A percentile compares a stretch with the other conserved stretches of the same genome.
Evolutionary conservation across 305 asterid genomes (phyloP).

Genomic region (Fraxinus nigra): DNA sequence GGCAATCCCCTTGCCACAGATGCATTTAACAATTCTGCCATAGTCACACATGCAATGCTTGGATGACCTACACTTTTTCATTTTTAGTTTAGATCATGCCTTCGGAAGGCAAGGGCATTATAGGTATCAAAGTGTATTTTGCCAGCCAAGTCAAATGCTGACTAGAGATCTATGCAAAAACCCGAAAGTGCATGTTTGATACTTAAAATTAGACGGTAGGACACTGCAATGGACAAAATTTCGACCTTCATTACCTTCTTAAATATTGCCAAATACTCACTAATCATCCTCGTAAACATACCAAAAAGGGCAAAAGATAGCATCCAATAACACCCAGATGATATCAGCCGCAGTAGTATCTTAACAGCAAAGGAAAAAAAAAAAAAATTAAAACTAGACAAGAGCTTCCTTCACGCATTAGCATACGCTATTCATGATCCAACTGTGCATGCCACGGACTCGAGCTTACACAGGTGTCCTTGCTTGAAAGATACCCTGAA

Average conservation of each 20-base stretch:
- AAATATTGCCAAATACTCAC: background rate
- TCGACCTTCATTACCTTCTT: background rate
- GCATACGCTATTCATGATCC: slow-evolving; percentile 17
- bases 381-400: slow-evolving; percentile 21
- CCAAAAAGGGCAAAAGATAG: background rate
- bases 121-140: background rate
- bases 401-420: slow-evolving; percentile 18
- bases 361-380: slow-evolving; percentile 18
- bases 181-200: background rate
- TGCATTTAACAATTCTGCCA: no score
- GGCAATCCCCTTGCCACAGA: no score
- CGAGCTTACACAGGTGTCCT: slow-evolving; percentile 10
- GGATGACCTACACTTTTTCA: background rate
- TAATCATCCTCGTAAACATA: background rate
- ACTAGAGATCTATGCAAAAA: background rate
- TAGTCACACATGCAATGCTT: background rate
- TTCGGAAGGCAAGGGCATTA: background rate
- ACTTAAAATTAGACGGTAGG: no score
- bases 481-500: slow-evolving; percentile 10
- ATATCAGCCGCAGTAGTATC: slow-evolving; percentile 16
- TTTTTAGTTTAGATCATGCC: background rate
- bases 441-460: slow-evolving; percentile 6
- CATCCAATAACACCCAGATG: background rate
- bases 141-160: background rate
- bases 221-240: background rate